phyloP scores from a whole-genome alignment of 495 filamentous ascomycete genomes.

The Cercophora scortea region DNA sequence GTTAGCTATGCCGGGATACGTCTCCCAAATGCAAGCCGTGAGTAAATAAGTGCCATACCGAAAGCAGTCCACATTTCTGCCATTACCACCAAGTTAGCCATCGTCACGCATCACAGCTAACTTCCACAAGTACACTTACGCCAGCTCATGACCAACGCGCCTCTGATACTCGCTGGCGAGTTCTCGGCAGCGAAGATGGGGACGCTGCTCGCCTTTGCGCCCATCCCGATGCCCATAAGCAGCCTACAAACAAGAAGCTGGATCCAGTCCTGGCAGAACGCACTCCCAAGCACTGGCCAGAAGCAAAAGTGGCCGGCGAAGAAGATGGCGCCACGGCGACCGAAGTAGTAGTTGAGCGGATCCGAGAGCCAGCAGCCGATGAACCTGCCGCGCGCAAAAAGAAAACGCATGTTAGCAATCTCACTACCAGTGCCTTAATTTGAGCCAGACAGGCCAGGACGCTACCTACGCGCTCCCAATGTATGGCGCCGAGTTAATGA shows the following conservation, averaged over 20 bases:
- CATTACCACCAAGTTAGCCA: too few relatives aligned
- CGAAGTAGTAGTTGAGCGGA: conserved; percentile 59
- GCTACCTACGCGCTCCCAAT: conserved; percentile 31
- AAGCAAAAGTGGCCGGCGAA: conserved; percentile 56
- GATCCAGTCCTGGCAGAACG: conserved; percentile 53
- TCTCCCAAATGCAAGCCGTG: too few relatives aligned
- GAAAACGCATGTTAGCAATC: neutral
- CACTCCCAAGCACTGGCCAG: conserved; percentile 55
- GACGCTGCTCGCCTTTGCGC: conserved; percentile 49
- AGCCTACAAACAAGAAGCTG: conserved; percentile 56
- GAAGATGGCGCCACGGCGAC: conserved; percentile 61
- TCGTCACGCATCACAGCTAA: too few relatives aligned
- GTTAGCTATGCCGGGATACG: too few relatives aligned
- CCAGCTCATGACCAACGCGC: conserved; percentile 76
- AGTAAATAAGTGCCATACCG: too few relatives aligned
- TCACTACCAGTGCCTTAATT: too few relatives aligned
- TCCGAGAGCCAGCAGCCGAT: conserved; percentile 64
- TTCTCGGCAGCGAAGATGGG: conserved; percentile 76
- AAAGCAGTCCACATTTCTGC: conserved; percentile 57
- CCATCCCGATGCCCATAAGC: conserved; percentile 68
- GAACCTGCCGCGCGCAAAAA: conserved; percentile 12
- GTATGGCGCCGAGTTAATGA: conserved; percentile 45
- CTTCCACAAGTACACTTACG: conserved; percentile 25
- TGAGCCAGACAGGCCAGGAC: neutral
- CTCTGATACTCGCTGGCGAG: conserved; percentile 65